Percentiles rank a stretch among this genome's conserved stretches.
Conservation (phyloP, 2,329 filamentous ascomycete species). For the Pseudogymnoascus sp. region DNA sequence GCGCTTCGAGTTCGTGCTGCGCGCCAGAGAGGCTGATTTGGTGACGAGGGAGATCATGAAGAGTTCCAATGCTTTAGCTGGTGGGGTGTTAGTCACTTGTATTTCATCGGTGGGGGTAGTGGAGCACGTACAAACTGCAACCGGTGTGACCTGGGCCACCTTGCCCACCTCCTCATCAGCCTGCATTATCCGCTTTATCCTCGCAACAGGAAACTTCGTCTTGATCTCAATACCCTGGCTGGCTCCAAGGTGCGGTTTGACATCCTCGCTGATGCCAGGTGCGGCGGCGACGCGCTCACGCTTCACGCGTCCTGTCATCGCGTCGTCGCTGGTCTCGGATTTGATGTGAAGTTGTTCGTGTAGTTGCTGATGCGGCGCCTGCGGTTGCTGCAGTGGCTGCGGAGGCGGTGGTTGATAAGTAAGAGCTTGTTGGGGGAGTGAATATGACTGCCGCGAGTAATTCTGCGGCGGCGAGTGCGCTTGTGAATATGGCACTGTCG, state of each 20-base stretch:
- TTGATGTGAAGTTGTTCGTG: conserved; percentile 6
- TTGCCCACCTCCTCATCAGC: conserved; percentile 98
- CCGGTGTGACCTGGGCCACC: conserved; percentile 93
- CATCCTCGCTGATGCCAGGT: conserved; percentile 7
- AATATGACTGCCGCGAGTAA: neutral
- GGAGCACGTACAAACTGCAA: conserved; percentile 65
- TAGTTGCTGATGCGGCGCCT: neutral
- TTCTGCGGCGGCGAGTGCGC: neutral
- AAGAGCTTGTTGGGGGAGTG: conserved; percentile 3
- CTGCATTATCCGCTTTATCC: conserved; percentile 99
- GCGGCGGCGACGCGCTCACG: neutral
- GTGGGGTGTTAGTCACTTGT: conserved; percentile 7
- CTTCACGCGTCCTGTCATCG: neutral
- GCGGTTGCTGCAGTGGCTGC: neutral
- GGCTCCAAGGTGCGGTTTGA: conserved; percentile 28
- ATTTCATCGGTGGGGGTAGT: conserved; percentile 6
- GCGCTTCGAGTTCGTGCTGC: conserved; percentile 76
- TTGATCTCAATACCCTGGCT: conserved; percentile 66
- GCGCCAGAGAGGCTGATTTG: conserved; percentile 79
- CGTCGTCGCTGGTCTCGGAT: neutral
- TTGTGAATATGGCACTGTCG: neutral
- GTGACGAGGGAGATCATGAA: conserved; percentile 96
- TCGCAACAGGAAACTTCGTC: conserved; percentile 93
- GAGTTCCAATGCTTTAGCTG: conserved; percentile 80
- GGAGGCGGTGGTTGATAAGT: conserved; percentile 7